Evolutionary conservation across 1,139 yeast species (phyloP).

Genomic region (Maudiozyma humilis): DNA sequence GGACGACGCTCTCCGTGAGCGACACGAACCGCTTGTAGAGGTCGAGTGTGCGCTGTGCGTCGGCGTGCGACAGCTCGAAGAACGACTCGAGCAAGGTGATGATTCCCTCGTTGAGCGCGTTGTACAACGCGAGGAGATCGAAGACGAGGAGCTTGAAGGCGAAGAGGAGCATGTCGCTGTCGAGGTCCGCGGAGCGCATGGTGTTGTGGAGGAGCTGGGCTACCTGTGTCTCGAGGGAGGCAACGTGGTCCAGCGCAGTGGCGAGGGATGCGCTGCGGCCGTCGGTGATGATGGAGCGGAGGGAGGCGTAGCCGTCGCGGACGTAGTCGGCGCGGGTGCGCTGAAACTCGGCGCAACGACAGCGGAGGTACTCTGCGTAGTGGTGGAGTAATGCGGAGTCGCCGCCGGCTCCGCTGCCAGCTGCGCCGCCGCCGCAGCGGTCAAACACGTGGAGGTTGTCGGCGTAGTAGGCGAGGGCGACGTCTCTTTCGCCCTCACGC

Average conservation of each 20-base stretch:
- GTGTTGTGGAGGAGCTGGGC: conserved; percentile 66
- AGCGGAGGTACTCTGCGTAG: conserved; percentile 63
- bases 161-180: conserved; percentile 74
- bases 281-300: conserved; percentile 28
- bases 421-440: conserved; percentile 17
- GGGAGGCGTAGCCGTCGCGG: conserved; percentile 53
- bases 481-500: conserved; percentile 47
- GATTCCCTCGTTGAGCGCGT: conserved; percentile 89
- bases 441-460: conserved; percentile 50
- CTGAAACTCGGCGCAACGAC: conserved; percentile 62
- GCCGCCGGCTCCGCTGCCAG: conserved; percentile 32
- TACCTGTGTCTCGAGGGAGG: conserved; percentile 76
- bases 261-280: conserved; percentile 51
- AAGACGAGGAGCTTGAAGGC: conserved; percentile 82
- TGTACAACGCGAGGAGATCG: conserved; percentile 78
- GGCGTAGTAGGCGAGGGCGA: conserved; percentile 58
- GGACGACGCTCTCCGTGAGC: conserved; percentile 80
- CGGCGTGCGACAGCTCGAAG: conserved; percentile 80
- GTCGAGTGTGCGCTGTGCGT: conserved; percentile 79
- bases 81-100: conserved; percentile 87
- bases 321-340: conserved; percentile 68
- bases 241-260: conserved; percentile 64
- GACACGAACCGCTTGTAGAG: conserved; percentile 81
- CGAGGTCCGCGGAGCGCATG: conserved; percentile 57
- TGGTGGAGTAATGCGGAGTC: conserved; percentile 58